Conservation (phyloP, 768 basidiomycete genomes). For the Russula sp. region DNA sequence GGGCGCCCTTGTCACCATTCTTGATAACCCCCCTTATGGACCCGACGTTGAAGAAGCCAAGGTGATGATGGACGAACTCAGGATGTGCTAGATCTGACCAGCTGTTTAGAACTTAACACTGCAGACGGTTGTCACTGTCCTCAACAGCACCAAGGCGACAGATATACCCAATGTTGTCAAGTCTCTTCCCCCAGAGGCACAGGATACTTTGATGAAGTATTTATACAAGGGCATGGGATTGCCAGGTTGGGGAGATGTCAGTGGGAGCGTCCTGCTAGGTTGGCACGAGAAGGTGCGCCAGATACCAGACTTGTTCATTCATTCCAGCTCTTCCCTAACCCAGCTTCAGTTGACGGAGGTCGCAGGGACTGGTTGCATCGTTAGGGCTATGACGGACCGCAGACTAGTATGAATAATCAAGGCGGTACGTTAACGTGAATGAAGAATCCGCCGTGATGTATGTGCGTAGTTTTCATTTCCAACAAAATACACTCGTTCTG, state of each 20-base stretch:
- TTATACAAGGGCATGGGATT: constrained; percentile 93
- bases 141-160: constrained; percentile 89
- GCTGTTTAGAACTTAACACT: constrained; percentile 63
- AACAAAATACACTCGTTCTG: not conserved
- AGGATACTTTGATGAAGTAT: constrained; percentile 96
- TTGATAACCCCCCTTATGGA: constrained; percentile 86
- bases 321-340: not conserved
- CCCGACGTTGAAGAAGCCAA: constrained; percentile 85
- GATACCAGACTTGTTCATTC: not conserved
- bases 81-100: not conserved
- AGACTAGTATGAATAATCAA: constrained; percentile 41
- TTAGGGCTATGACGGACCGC: constrained; percentile 74
- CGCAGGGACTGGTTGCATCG: constrained; percentile 92
- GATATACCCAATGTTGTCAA: constrained; percentile 78
- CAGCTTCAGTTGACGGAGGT: constrained; percentile 75
- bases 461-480: constrained; percentile 2
- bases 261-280: constrained; percentile 63
- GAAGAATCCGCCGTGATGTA: constrained; percentile 12
- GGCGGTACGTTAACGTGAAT: constrained; percentile 13
- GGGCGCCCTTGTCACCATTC: constrained; percentile 62
- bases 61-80: constrained; percentile 39
- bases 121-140: constrained; percentile 74
- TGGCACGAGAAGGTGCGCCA: constrained; percentile 93
- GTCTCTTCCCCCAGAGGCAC: constrained; percentile 61
- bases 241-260: constrained; percentile 54